phyloP scores from a whole-genome alignment of 371 early-diverging fungal genomes.

The Mucor sp. region DNA sequence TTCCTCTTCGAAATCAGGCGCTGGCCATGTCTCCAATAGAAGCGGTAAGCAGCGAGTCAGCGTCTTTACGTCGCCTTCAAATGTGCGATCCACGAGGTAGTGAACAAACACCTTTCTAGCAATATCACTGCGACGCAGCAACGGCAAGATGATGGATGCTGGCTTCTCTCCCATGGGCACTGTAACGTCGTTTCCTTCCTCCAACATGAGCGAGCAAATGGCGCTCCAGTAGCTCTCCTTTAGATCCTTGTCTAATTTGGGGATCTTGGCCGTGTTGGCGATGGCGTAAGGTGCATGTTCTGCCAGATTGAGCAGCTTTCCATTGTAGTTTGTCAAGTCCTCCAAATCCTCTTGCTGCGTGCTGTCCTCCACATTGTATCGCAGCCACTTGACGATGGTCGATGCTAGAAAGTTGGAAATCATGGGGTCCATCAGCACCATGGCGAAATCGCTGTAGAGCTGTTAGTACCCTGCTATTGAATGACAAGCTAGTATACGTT shows the following conservation, averaged over 20 bases:
- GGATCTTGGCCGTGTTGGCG: slow-evolving; percentile 29
- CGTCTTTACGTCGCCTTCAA: slow-evolving; percentile 44
- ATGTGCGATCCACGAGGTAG: slow-evolving; percentile 49
- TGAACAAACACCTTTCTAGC: slow-evolving; percentile 59
- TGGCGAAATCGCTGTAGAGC: slow-evolving; percentile 57
- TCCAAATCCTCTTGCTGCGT: slow-evolving; percentile 32
- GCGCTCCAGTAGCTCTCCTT: slow-evolving; percentile 38
- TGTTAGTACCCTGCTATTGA: neutral
- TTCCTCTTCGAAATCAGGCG: slow-evolving; percentile 28
- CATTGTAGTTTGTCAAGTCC: slow-evolving; percentile 47
- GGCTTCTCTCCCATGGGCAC: slow-evolving; percentile 13
- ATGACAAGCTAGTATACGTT: slow-evolving; percentile 25
- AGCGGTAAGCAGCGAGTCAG: slow-evolving; percentile 45
- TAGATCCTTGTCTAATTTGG: slow-evolving; percentile 42
- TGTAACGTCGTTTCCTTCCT: slow-evolving; percentile 32
- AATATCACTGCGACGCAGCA: slow-evolving; percentile 47
- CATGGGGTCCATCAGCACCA: slow-evolving; percentile 64
- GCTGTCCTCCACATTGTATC: slow-evolving; percentile 36
- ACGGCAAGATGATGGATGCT: slow-evolving; percentile 2
- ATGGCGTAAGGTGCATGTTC: slow-evolving; percentile 51
- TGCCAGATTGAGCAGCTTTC: slow-evolving; percentile 59
- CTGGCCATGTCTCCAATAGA: slow-evolving; percentile 43
- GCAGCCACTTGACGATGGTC: slow-evolving; percentile 39
- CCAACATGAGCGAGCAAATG: slow-evolving; percentile 28
- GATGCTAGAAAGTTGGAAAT: slow-evolving; percentile 56